Evolutionary conservation across 495 filamentous ascomycete genomes (phyloP), one percentile per base, ranked within the genome.

Genomic region (Xylaria flabelliformis): DNA sequence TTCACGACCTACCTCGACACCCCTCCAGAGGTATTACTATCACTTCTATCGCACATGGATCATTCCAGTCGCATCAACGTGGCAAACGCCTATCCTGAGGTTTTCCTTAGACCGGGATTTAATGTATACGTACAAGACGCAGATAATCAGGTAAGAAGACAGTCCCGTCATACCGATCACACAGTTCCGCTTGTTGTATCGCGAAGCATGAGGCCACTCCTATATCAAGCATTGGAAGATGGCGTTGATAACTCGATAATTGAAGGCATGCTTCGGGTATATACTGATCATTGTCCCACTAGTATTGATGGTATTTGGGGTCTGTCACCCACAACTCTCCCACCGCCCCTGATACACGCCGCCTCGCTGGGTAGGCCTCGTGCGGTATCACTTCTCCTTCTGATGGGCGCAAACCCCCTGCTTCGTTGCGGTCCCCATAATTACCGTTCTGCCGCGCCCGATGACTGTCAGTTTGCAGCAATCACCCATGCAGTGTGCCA

Each of bases 251-350:
- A 55, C n/a, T 24, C 29, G 1, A 17, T 50, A 13, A 46, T 72
- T n/a, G 5, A 24, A 12, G 21, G 48, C 1, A 56, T 72, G 0
- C 15, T 72, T 32, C 1, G 8, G 29, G 34, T 17, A 36, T 65
- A 65, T 15, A 66, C 29, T 1, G n/a, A 12, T 7, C 3, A 26
- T 3, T 42, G 13, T 15, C 50, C 61, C 0, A 48, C 13, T 1
- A 34, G 62, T 2, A 59, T 66, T 24, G 42, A 66, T 15, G 69
- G 69, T 9, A 46, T 56, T 39, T 72, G 61, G 50, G 51, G 50
- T 1, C 26, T 46, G 8, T 2, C 15, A 8, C 8, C 2, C 21
- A 7, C 39, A 53, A 62, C 15, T 2, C n/a, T 48, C 19, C n/a
- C 10, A 1, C 12, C 69, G 5, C 69, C 69, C 10, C 5, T 72